Evolutionary conservation across 352 stramenopile species (phyloP).

Genomic region (Phytophthora pini): DNA sequence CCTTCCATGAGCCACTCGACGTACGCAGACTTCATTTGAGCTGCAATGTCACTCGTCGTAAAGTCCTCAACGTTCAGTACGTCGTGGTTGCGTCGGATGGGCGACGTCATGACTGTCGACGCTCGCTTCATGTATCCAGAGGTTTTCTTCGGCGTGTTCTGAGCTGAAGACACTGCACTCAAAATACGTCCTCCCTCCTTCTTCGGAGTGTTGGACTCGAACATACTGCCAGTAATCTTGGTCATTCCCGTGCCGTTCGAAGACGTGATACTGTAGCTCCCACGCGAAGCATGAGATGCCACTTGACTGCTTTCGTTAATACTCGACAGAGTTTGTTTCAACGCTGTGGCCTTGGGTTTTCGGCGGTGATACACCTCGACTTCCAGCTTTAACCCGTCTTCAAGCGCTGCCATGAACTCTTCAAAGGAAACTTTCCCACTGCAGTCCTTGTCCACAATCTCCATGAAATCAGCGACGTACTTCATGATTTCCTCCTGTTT

Average conservation of each 20-base stretch:
- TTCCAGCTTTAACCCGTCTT: constrained; percentile 78
- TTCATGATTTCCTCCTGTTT: constrained; percentile 72
- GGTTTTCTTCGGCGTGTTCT: constrained; percentile 35
- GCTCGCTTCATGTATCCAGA: constrained; percentile 22
- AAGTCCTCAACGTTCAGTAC: constrained; percentile 87
- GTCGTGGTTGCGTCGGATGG: constrained; percentile 80
- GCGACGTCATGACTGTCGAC: constrained; percentile 52
- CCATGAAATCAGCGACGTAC: constrained; percentile 84
- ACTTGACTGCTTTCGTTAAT: constrained; percentile 45
- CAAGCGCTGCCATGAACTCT: constrained; percentile 81
- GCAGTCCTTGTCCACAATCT: constrained; percentile 65
- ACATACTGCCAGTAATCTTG: constrained; percentile 44
- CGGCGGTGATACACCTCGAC: constrained; percentile 71
- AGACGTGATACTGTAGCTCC: constrained; percentile 40
- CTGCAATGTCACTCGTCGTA: constrained; percentile 69
- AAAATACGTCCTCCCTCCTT: constrained; percentile 36
- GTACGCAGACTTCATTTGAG: constrained; percentile 76
- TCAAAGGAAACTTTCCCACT: constrained; percentile 84
- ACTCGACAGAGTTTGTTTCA: constrained; percentile 38
- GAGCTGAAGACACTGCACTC: constrained; percentile 36
- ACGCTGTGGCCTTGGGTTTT: constrained; percentile 36
- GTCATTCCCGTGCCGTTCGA: constrained; percentile 33
- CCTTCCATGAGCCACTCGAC: constrained; percentile 84
- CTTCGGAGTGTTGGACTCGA: constrained; percentile 55
- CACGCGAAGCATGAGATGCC: constrained; percentile 22